Percentiles rank a stretch among this genome's conserved stretches.
Conservation (phyloP, 164 flowering plant genomes). For the Chloranthus sessilifolius region DNA sequence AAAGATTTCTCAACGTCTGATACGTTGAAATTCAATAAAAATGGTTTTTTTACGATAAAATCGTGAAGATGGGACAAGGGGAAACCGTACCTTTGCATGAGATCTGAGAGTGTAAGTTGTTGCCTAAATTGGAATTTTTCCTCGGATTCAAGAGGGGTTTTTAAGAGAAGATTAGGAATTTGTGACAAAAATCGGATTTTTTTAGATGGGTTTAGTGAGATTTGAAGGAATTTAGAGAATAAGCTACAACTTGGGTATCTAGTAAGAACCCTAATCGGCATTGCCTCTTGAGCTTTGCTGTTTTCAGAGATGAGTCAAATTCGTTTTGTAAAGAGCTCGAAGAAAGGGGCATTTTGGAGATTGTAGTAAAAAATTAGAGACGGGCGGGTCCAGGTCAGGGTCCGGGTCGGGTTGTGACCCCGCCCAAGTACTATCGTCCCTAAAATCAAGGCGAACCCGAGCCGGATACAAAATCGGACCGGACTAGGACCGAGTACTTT, state of each 20-base stretch:
- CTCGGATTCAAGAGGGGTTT: background rate
- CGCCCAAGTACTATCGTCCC: too few species aligned
- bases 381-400: too few species aligned
- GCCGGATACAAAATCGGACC: too few species aligned
- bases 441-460: too few species aligned
- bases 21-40: slow-evolving; percentile 28
- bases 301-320: too few species aligned
- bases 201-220: background rate
- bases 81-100: slow-evolving; percentile 62
- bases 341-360: too few species aligned
- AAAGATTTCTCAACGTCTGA: slow-evolving; percentile 47
- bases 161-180: slow-evolving; percentile 1
- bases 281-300: too few species aligned
- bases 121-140: slow-evolving; percentile 27
- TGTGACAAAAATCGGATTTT: slow-evolving; percentile 12
- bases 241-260: background rate
- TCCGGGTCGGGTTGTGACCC: too few species aligned
- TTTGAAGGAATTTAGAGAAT: background rate
- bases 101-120: slow-evolving; percentile 31
- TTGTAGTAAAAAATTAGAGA: too few species aligned
- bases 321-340: too few species aligned
- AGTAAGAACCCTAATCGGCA: slow-evolving; percentile 15
- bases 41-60: slow-evolving; percentile 38
- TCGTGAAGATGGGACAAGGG: slow-evolving; percentile 33
- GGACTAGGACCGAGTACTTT: too few species aligned